These are phyloP conservation scores for Withania somnifera DNA, from an alignment of 305 asterid species.

Conservation along the genomic window DNA sequence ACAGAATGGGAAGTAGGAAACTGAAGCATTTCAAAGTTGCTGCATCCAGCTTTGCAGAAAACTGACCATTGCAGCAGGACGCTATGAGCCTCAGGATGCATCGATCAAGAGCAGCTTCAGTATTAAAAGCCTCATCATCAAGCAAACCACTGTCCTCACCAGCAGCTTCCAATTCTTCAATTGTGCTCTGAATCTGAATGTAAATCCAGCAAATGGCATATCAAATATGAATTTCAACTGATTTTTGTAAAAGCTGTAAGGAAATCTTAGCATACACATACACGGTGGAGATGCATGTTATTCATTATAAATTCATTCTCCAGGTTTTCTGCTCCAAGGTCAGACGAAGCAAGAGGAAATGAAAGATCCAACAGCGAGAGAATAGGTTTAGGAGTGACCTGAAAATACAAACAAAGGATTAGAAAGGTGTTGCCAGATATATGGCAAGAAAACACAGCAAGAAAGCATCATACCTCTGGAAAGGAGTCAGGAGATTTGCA, in stretches of 20 bases:
- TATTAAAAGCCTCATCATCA: constrained; percentile 78
- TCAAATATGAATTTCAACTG: not conserved
- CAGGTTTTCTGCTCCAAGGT: constrained; percentile 86
- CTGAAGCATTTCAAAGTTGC: not conserved
- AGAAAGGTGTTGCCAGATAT: constrained; percentile 7
- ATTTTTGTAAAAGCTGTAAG: not conserved
- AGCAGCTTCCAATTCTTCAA: constrained; percentile 55
- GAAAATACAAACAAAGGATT: constrained; percentile 14
- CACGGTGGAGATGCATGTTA: constrained; percentile 73
- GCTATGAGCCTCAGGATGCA: constrained; percentile 95
- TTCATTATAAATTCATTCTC: constrained; percentile 83
- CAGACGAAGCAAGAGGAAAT: constrained; percentile 88
- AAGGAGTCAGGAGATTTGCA: constrained; percentile 83
- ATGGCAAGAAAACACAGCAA: not conserved
- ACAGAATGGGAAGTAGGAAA: not conserved
- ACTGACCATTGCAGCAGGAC: constrained; percentile 80
- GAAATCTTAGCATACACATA: constrained; percentile 12
- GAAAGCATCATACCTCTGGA: constrained; percentile 61
- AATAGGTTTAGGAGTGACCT: constrained; percentile 85
- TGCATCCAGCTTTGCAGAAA: not conserved
- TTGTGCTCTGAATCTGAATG: constrained; percentile 56
- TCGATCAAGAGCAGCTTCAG: constrained; percentile 70
- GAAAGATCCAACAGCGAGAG: constrained; percentile 79
- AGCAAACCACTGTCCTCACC: constrained; percentile 57
- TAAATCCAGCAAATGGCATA: not conserved